phyloP scores from a whole-genome alignment of 1,284 basidiomycete genomes.

The Gomphus sp. region DNA sequence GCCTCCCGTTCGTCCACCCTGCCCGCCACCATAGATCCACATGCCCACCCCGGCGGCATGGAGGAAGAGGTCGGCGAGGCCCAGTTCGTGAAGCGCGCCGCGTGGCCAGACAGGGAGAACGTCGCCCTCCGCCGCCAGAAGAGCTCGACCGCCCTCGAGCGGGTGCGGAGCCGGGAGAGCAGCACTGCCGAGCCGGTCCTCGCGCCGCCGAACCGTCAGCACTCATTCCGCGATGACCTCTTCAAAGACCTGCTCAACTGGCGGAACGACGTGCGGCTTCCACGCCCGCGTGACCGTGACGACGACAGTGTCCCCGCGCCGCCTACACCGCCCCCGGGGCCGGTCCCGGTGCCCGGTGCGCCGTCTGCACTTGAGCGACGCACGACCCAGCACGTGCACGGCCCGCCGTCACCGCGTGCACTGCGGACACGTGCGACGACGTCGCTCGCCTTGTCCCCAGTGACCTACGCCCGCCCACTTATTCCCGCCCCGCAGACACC shows the following conservation, averaged over 20 bases:
- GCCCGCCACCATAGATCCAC: conserved; percentile 14
- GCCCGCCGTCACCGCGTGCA: too few species aligned
- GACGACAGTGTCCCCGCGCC: neutral
- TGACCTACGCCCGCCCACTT: too few species aligned
- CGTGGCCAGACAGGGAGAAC: conserved; percentile 68
- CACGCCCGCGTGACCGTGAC: conserved; percentile 26
- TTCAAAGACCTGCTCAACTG: conserved; percentile 8
- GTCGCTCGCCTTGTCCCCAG: too few species aligned
- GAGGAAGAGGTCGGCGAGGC: conserved; percentile 44
- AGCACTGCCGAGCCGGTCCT: neutral
- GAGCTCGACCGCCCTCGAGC: conserved; percentile 49
- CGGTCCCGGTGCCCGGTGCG: too few species aligned
- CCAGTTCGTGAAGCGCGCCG: conserved; percentile 68
- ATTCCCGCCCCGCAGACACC: too few species aligned
- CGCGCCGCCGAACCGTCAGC: neutral
- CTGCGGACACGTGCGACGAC: too few species aligned
- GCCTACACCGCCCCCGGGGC: too few species aligned
- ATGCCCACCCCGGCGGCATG: conserved; percentile 12
- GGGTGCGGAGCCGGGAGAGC: conserved; percentile 23
- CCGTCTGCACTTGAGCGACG: too few species aligned
- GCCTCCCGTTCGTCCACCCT: conserved; percentile 21
- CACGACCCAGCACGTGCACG: too few species aligned
- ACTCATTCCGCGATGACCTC: neutral
- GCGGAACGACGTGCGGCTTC: conserved; percentile 8
- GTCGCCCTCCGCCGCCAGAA: conserved; percentile 30